A percentile compares a stretch with the other conserved stretches of the same genome.
Evolutionary conservation across 768 basidiomycete species (phyloP).

Genomic region (Favolaschia claudopus): DNA sequence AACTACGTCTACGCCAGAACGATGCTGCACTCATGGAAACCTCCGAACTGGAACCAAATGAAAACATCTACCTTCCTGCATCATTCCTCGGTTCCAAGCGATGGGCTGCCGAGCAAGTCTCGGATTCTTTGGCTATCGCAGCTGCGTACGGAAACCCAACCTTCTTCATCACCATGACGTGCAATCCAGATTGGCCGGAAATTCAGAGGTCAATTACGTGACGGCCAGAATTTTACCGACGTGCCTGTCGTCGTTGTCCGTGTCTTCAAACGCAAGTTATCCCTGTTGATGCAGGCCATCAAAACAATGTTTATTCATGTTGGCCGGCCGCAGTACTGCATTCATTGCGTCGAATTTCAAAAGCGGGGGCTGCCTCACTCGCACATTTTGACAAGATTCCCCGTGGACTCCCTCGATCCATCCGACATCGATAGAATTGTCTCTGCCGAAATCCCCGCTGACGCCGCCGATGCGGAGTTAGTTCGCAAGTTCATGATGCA

Average conservation of each 20-base stretch:
- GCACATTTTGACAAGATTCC: conserved; percentile 47
- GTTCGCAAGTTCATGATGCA: conserved; percentile 45
- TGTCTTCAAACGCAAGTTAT: conserved; percentile 44
- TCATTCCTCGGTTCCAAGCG: conserved; percentile 43
- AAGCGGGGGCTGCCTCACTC: conserved; percentile 51
- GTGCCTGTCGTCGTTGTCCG: conserved; percentile 43
- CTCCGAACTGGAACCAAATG: conserved; percentile 23
- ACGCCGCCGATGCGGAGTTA: conserved; percentile 31
- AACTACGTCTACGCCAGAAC: conserved; percentile 25
- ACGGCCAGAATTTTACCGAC: conserved; percentile 44
- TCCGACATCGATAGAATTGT: conserved; percentile 40
- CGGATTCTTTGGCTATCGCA: conserved; percentile 46
- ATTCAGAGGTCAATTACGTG: conserved; percentile 34
- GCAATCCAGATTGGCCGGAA: conserved; percentile 50
- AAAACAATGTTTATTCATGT: conserved; percentile 39
- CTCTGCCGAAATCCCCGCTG: conserved; percentile 42
- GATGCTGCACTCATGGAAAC: conserved; percentile 40
- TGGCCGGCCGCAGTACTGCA: conserved; percentile 38
- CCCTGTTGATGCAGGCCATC: conserved; percentile 31
- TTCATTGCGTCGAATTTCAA: conserved; percentile 50
- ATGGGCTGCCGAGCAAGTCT: conserved; percentile 47
- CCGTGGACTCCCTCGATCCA: conserved; percentile 27
- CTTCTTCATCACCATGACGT: conserved; percentile 50
- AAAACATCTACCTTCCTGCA: conserved; percentile 45
- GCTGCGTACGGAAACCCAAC: conserved; percentile 35